Conservation (phyloP, 192 early-diverging fungal genomes). For the Coemansia sp. region DNA sequence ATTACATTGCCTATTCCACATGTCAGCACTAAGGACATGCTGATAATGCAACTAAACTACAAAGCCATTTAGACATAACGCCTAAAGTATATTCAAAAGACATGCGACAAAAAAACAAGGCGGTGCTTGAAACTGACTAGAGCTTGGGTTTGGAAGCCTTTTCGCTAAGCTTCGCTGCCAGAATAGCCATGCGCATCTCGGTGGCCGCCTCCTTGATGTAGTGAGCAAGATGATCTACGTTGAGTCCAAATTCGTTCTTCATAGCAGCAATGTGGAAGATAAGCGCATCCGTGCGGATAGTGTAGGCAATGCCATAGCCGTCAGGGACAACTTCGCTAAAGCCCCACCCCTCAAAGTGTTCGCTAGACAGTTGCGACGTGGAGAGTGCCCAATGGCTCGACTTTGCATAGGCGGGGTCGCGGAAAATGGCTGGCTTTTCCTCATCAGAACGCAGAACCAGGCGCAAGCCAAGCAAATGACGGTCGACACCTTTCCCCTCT, state of each 20-base stretch:
- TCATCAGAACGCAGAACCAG: conserved; percentile 73
- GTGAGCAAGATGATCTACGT: conserved; percentile 67
- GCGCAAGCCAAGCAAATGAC: conserved; percentile 83
- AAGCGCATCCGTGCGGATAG: conserved; percentile 81
- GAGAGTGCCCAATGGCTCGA: conserved; percentile 89
- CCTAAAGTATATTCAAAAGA: background rate
- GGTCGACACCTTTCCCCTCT: conserved; percentile 86
- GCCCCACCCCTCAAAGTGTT: conserved; percentile 93
- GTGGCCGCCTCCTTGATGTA: conserved; percentile 83
- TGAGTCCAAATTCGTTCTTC: conserved; percentile 58
- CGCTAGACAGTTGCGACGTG: conserved; percentile 88
- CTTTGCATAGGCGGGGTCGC: conserved; percentile 74
- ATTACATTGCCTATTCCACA: background rate
- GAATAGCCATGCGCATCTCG: conserved; percentile 78
- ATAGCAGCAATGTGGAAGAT: conserved; percentile 85
- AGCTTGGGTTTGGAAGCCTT: conserved; percentile 42
- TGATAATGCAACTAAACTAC: background rate
- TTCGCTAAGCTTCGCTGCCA: conserved; percentile 34
- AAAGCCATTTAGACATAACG: background rate
- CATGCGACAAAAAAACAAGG: background rate
- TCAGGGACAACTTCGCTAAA: conserved; percentile 84
- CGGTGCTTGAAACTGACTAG: background rate
- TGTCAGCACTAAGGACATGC: too few relatives aligned
- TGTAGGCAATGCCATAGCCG: conserved; percentile 93
- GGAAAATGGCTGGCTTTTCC: conserved; percentile 78